Base-by-base conservation (phyloP, 495 filamentous ascomycete genomes). In the Xylaria palmicola region DNA sequence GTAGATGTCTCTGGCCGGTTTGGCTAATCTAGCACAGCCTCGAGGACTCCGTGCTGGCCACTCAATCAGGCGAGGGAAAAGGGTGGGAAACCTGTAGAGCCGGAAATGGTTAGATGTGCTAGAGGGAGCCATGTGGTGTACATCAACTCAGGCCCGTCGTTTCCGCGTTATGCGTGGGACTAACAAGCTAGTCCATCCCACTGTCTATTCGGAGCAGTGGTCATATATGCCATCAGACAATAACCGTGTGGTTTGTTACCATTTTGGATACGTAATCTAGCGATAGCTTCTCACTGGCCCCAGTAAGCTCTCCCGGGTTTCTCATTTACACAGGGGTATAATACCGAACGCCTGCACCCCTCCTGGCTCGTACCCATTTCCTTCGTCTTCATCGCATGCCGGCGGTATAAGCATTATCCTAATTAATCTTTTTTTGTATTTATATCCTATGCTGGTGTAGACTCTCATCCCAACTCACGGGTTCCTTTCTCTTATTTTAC, bases 271-370 rank as follows among this genome's bases (percentile, higher is more conserved):
- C 51, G 15, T 54, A 20, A 32, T 39, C 34, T 27, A 37, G 30
- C 17, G 49, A 52, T 52, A 17, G 15, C 12, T 36, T 26, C 37
- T 53, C 20, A 4, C n/a, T 29, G 30, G 26, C 22, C 32, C 36
- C 19, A 30, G 51, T 3, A 41, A 55, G 41, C 36, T 20, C 27
- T 43, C 26, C 26, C 27, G 44, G 24, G 8, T 17, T 19, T 32
- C 39, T 26, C 50, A 54, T 17, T 39, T 36, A 4, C n/a, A 19
- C 52, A 43, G 52, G 52, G 36, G 32, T 55, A 55, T 55, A 55
- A 55, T 56, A 56, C 39, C n/a, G 3, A 44, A 40, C 53, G 20
- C n/a, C 53, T 32, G 37, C 53, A 44, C 53, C 53, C 53, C 37
- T 44, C 53, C 26, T 39, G 15, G 24, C 53, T 12, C 15, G 34